Percentiles rank a stretch among this genome's conserved stretches.
Evolutionary conservation across 192 early-diverging fungal genomes (phyloP).

Genomic region (Thamnidium elegans): DNA sequence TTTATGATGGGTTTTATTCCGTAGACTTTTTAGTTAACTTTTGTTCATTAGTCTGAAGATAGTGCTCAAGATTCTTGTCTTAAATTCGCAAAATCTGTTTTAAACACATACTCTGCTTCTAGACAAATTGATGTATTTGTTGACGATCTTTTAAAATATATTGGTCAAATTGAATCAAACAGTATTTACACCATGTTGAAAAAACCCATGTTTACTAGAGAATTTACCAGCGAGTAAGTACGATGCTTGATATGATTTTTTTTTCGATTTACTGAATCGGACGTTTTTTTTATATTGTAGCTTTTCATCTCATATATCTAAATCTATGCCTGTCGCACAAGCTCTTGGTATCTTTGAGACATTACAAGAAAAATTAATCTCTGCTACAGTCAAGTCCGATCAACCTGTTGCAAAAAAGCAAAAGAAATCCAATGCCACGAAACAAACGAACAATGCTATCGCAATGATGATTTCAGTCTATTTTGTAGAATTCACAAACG

Average conservation of each 20-base stretch:
- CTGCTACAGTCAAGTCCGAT: not conserved
- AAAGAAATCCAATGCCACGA: not conserved
- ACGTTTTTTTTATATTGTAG: conserved; percentile 9
- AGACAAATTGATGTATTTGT: conserved; percentile 33
- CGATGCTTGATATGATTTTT: not conserved
- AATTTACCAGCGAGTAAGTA: conserved; percentile 27
- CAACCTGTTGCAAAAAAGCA: not conserved
- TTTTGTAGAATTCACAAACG: conserved; percentile 10
- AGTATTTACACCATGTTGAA: conserved; percentile 11
- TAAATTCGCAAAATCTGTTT: conserved; percentile 15
- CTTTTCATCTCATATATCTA: conserved; percentile 24
- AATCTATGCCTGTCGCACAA: conserved; percentile 29
- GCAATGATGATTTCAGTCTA: conserved; percentile 11
- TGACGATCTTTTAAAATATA: conserved; percentile 6
- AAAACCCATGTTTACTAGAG: conserved; percentile 26
- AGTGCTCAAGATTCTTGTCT: conserved; percentile 10
- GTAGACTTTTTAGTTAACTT: not conserved
- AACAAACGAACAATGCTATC: not conserved
- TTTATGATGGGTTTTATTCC: no score
- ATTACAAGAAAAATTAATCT: conserved; percentile 9
- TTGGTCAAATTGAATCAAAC: conserved; percentile 3
- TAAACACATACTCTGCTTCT: conserved; percentile 23
- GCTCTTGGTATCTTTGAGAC: conserved; percentile 21
- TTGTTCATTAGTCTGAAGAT: conserved; percentile 10
- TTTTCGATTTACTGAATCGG: not conserved